Base-by-base conservation (phyloP, 192 early-diverging fungal species). In the Coemansia sp. region DNA sequence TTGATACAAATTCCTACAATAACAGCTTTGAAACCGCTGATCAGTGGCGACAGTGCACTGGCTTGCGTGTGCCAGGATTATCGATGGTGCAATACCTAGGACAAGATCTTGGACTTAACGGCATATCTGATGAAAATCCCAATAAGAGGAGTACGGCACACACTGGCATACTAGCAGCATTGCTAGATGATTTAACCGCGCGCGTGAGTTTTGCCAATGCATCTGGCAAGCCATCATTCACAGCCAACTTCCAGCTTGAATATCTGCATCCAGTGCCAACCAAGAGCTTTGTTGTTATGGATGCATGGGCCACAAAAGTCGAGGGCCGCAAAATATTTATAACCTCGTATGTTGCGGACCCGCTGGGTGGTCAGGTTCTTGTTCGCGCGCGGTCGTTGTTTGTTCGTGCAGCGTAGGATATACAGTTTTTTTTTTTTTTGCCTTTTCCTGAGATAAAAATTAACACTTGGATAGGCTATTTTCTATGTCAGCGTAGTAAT, bases 171-270 rank as follows among this genome's bases (percentile, higher is more conserved):
- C 27, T 54, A 19, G 44, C 71, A 2, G 64, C 63, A 24, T 49
- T 80, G 47, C 14, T 80, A 48, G 77, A 80, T 50, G 68, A 80
- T 16, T 48, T 74, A 28, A 74, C 71, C 5, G 77, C 68, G 21
- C 64, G 77, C 8, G 63, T 66, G 7, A 56, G 64, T 19, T 41
- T 74, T 16, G 58, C 77, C 14, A 74, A 73, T 30, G 54, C 56
- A 21, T 54, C 68, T 4, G 64, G 53, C 28, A 64, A 56, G 54
- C 66, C 71, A 16, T 38, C 60, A 10, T 74, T 80, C 44, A 80
- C 77, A 8, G 77, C 77, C 2, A 80, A 74, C 41, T 67, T 80
- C 18, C 54, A 80, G 54, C 67, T 74, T 8, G 77, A 80, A 16
- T 74, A 74, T 54, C 14, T 65, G 25, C 27, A 14, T 23, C 54